Evolutionary conservation across 2,329 filamentous ascomycete species (phyloP), one percentile per base, ranked within the genome.

Genomic region (Apiospora pterosperma): DNA sequence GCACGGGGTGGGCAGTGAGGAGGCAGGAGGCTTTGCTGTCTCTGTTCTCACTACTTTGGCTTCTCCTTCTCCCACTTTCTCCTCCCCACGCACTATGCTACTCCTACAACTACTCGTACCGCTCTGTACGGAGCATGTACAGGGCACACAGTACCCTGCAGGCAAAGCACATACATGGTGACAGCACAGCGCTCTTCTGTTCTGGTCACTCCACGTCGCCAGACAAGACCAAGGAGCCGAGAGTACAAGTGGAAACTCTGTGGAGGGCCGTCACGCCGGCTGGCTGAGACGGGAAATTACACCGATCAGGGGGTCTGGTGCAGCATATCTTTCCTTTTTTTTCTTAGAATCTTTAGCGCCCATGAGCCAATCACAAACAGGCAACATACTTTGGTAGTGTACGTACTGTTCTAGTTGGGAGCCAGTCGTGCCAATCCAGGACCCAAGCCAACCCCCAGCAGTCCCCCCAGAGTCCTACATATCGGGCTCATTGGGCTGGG

Each of bases 211-310:
- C 48, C 48, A 55, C 28, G 48, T 55, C 58, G 36, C 58, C 58
- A 38, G 36, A 39, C 58, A 28, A 23, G 58, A 60, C 11, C 34
- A 60, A 60, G 58, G 58, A 34, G 23, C 58, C 48, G 48, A 55
- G 48, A 55, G 48, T 55, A 34, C 34, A 38, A 28, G 58, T 39
- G 58, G 58, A 25, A 39, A 60, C 58, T 39, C 58, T 60, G 58
- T 60, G 58, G 58, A 60, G 34, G 58, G 58, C 34, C 58, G 58
- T 60, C 48, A 55, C 48, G 48, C 48, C 48, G 48, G 12, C 48
- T 34, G 48, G 16, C 48, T n/a, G 28, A 31, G 48, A 55, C 48
- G 48, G 48, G 48, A 60, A 39, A 60, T 60, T 60, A 38, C 58
- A 60, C 34, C 34, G 58, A 39, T 25, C 58, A 60, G 58, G 58